phyloP scores from a whole-genome alignment of 2,329 filamentous ascomycete genomes.

The Emericellopsis cladophorae region DNA sequence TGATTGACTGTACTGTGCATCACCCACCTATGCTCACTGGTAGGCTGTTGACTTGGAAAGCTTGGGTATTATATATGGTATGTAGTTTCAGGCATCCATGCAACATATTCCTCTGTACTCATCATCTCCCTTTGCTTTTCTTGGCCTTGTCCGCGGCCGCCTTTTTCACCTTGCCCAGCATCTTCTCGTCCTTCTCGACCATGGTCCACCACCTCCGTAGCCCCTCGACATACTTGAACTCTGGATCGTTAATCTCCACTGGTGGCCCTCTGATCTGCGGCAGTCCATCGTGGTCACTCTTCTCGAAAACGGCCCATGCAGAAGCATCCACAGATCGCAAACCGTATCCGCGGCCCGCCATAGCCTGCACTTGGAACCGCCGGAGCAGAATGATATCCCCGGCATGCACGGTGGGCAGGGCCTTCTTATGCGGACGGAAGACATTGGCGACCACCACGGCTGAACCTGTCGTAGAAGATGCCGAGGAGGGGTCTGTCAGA shows the following conservation, averaged over 20 bases:
- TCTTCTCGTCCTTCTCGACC: slow-evolving; percentile 27
- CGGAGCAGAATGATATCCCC: slow-evolving; percentile 48
- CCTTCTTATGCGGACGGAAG: slow-evolving; percentile 44
- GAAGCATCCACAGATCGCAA: slow-evolving; percentile 41
- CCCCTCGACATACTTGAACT: slow-evolving; percentile 33
- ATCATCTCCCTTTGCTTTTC: no score
- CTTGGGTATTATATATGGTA: no score
- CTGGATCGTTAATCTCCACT: slow-evolving; percentile 38
- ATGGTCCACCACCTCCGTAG: slow-evolving; percentile 35
- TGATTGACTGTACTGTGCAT: no score
- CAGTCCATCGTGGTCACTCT: slow-evolving; percentile 20
- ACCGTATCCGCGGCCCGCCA: slow-evolving; percentile 42
- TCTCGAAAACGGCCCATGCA: slow-evolving; percentile 50
- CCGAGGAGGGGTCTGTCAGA: slow-evolving; percentile 41
- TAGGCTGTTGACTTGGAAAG: no score
- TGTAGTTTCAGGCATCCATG: no score
- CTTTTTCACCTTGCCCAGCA: slow-evolving; percentile 32
- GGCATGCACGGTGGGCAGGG: slow-evolving; percentile 38
- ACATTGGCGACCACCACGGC: slow-evolving; percentile 41
- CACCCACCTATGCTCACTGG: no score
- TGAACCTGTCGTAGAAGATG: slow-evolving; percentile 35
- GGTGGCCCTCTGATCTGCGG: slow-evolving; percentile 47
- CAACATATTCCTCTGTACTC: no score
- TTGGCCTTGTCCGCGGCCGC: slow-evolving; percentile 12
- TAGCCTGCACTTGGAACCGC: slow-evolving; percentile 38